phyloP scores from a whole-genome alignment of 306 rosid species.

The Gastrolobium bilobum region DNA sequence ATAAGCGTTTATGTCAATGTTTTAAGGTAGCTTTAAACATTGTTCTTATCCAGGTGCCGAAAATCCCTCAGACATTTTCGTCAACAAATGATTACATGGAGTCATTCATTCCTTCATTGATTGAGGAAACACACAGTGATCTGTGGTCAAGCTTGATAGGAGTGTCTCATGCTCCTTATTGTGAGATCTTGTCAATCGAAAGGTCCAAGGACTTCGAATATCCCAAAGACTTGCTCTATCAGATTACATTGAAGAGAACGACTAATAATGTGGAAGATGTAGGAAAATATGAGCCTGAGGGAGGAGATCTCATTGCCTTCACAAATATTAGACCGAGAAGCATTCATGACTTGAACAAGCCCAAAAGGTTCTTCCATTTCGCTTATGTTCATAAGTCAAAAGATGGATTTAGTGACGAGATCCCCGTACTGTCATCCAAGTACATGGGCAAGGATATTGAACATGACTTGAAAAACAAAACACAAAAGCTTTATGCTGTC shows the following conservation, averaged over 20 bases:
- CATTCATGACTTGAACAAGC: constrained; percentile 46
- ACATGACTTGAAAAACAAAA: neutral
- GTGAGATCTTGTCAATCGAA: constrained; percentile 33
- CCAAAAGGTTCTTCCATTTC: constrained; percentile 33
- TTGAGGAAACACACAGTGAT: constrained; percentile 63
- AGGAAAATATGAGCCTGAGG: constrained; percentile 47
- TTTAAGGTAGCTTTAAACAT: no score
- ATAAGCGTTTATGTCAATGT: no score
- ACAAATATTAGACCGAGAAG: constrained; percentile 50
- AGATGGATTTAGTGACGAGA: neutral
- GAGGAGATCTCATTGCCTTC: constrained; percentile 60
- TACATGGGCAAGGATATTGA: neutral
- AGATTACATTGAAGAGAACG: neutral
- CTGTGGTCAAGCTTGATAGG: constrained; percentile 44
- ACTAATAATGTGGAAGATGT: neutral
- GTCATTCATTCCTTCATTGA: constrained; percentile 53
- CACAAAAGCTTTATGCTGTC: constrained; percentile 27
- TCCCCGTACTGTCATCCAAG: constrained; percentile 31
- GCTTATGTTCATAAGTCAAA: constrained; percentile 42
- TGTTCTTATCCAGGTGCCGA: constrained; percentile 47
- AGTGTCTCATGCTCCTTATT: constrained; percentile 38
- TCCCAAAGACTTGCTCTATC: constrained; percentile 39
- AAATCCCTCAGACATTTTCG: constrained; percentile 56
- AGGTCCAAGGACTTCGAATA: neutral
- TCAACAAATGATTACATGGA: constrained; percentile 45